Percentiles rank a stretch among this genome's conserved stretches.
Evolutionary conservation across 768 basidiomycete species (phyloP).

Genomic region (Infundibulicybe gibba): DNA sequence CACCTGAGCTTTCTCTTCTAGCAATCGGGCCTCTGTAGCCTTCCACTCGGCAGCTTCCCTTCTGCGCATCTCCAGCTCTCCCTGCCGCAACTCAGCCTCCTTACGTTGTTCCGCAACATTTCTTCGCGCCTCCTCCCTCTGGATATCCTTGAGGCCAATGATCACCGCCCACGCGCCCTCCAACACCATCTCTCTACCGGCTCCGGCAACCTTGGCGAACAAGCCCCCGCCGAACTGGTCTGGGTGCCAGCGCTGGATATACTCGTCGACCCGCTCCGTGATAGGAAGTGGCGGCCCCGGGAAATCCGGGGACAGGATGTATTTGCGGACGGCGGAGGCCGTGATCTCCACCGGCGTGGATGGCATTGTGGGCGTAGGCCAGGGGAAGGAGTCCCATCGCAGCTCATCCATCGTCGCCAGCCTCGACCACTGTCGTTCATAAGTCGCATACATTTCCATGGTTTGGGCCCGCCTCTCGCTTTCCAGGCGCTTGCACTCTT

Average conservation of each 20-base stretch:
- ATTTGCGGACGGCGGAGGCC: slow-evolving; percentile 48
- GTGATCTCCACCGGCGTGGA: slow-evolving; percentile 60
- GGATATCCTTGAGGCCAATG: slow-evolving; percentile 57
- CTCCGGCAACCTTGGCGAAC: slow-evolving; percentile 58
- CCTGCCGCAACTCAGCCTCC: too few relatives aligned
- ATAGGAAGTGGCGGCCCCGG: slow-evolving; percentile 46
- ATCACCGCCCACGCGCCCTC: slow-evolving; percentile 73
- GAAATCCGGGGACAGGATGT: slow-evolving; percentile 31
- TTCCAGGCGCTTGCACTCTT: too few relatives aligned
- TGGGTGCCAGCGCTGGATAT: slow-evolving; percentile 76
- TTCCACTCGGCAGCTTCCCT: too few relatives aligned
- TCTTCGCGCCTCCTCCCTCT: too few relatives aligned
- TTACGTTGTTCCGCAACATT: too few relatives aligned
- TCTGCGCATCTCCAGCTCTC: too few relatives aligned
- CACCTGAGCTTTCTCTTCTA: slow-evolving; percentile 3
- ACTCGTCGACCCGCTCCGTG: slow-evolving; percentile 76
- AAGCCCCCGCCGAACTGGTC: slow-evolving; percentile 76
- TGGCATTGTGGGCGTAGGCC: slow-evolving; percentile 66
- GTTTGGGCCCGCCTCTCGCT: slow-evolving; percentile 54
- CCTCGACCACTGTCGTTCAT: slow-evolving; percentile 60
- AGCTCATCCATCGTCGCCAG: slow-evolving; percentile 38
- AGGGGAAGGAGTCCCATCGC: slow-evolving; percentile 68
- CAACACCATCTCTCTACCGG: slow-evolving; percentile 63
- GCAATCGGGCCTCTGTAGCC: too few relatives aligned
- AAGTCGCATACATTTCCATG: slow-evolving; percentile 49